Evolutionary conservation across 352 stramenopile genomes (phyloP), one percentile per base, ranked within the genome.

Genomic region (Pythium aquatile): DNA sequence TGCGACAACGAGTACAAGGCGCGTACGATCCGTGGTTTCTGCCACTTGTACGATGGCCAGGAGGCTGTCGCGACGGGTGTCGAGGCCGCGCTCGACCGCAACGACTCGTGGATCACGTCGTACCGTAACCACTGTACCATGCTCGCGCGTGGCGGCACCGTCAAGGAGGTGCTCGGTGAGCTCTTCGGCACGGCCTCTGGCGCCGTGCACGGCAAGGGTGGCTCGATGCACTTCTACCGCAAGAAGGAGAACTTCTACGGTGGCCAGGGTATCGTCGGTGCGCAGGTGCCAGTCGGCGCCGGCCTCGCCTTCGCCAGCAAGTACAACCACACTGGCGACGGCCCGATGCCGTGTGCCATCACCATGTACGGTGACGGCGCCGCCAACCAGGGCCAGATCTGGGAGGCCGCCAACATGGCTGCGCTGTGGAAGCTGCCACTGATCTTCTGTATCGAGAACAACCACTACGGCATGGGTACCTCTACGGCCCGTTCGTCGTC

Each of bases 391-490:
- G 98, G 98, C 61, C 98, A 99, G 83, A 98, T 99, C 62, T 97
- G 91, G 88, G 93, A 98, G 74, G 88, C 91, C 11, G 88, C 91
- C 57, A 99, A 99, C 83, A 99, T 99, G 97, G 90, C 95, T 10
- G 88, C 85, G 61, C 79, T 99, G 49, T 99, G 97, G 97, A 98
- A 99, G 72, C 81, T 99, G 47, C 98, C 98, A 13, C 91, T 97
- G 70, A 99, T 99, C 72, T 99, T 99, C 75, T 99, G 97, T 75
- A 99, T 99, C 79, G 98, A 99, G 80, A 99, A 99, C 90, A 99
- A 99, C 88, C 96, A 99, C 71, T 99, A 99, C 81, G 98, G 97
- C 69, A 99, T 99, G 98, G 98, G 98, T 68, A 99, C 98, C 33
- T 99, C 93, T 56, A 96, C 96, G 54, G 88, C 99, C 72, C 92